Evolutionary conservation across 768 basidiomycete genomes (phyloP).

Genomic region (Suillus sp.): DNA sequence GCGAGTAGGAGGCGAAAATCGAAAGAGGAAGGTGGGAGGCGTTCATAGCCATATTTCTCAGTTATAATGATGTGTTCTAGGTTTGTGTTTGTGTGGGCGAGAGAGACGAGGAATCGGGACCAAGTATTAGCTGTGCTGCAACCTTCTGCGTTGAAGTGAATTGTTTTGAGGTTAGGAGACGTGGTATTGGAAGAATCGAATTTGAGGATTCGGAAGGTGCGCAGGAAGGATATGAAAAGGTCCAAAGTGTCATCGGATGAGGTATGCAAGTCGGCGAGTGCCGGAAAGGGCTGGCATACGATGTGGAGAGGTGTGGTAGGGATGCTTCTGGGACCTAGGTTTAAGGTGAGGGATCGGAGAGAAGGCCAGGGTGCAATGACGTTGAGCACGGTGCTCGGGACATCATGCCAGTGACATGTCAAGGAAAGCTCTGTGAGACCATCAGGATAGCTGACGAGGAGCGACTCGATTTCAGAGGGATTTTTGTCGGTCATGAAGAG

Average conservation of each 20-base stretch:
- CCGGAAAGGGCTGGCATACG: neutral
- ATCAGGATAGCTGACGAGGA: neutral
- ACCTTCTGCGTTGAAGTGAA: neutral
- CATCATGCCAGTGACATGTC: neutral
- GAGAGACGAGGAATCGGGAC: neutral
- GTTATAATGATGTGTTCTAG: neutral
- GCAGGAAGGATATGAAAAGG: neutral
- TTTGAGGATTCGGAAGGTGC: neutral
- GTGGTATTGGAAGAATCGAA: neutral
- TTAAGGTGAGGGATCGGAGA: neutral
- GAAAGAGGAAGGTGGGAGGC: neutral
- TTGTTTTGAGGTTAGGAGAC: neutral
- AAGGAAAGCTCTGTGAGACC: neutral
- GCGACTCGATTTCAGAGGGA: neutral
- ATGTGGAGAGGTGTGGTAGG: neutral
- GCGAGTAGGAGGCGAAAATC: neutral
- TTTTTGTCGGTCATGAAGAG: neutral
- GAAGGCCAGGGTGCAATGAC: neutral
- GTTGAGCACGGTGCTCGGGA: neutral
- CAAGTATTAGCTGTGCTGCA: neutral
- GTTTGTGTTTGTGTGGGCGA: neutral
- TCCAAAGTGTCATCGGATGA: neutral
- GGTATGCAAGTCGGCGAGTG: neutral
- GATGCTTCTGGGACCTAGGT: neutral
- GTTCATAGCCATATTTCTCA: neutral